Percentiles rank a stretch among this genome's conserved stretches.
These are phyloP conservation scores for Musa itinerans DNA, from an alignment of 176 grass and related monocot species.

Conservation along the genomic window DNA sequence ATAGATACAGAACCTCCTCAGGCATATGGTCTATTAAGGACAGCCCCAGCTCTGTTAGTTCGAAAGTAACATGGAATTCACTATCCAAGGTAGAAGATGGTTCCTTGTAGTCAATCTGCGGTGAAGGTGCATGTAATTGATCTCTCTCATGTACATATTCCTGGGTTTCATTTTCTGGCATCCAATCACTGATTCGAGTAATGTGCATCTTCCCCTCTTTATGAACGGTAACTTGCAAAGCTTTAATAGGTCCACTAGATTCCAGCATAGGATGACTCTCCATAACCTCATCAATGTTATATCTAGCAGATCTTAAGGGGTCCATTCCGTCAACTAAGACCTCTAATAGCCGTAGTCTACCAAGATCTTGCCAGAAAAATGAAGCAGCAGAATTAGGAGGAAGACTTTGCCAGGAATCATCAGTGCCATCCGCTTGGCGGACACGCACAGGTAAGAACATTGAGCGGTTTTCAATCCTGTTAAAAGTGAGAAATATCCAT, in stretches of 20 bases:
- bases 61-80: conserved; percentile 90
- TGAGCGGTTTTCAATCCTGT: conserved; percentile 93
- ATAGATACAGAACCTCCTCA: conserved; percentile 89
- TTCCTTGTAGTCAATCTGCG: conserved; percentile 58
- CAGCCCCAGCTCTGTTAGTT: conserved; percentile 63
- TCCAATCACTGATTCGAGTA: conserved; percentile 70
- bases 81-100: conserved; percentile 48
- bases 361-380: conserved; percentile 95
- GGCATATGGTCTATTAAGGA: conserved; percentile 97
- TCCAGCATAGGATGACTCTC: conserved; percentile 56
- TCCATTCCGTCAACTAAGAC: conserved; percentile 75
- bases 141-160: conserved; percentile 41
- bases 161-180: conserved; percentile 60
- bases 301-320: conserved; percentile 46
- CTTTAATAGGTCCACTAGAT: conserved; percentile 44
- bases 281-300: conserved; percentile 70
- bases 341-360: conserved; percentile 61
- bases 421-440: conserved; percentile 68
- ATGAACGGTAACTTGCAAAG: conserved; percentile 56
- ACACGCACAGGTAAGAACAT: conserved; percentile 85
- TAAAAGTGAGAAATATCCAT: background rate
- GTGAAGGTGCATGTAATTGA: conserved; percentile 55
- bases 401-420: conserved; percentile 72
- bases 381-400: conserved; percentile 73
- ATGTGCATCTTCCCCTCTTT: conserved; percentile 76